Percentiles rank a stretch among this genome's conserved stretches.
These are phyloP conservation scores for Tricholoma matsutake DNA, from an alignment of 768 basidiomycete genomes.

Conservation along the genomic window DNA sequence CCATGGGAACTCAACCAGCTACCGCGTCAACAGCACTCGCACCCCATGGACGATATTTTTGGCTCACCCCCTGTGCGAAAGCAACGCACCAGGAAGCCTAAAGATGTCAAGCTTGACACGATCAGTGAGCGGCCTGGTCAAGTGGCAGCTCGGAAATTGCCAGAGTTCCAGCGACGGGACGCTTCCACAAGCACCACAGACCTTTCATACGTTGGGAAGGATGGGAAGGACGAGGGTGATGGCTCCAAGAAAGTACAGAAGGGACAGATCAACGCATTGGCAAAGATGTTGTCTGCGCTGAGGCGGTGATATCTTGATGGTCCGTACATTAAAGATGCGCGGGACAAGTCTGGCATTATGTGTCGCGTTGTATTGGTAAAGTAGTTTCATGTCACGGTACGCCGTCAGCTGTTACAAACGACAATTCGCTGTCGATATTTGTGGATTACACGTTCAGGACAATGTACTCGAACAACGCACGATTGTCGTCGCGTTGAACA, in stretches of 20 bases:
- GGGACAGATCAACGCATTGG: conserved; percentile 85
- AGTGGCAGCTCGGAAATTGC: conserved; percentile 36
- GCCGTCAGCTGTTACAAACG: conserved; percentile 22
- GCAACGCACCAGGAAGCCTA: conserved; percentile 62
- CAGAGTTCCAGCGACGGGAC: conserved; percentile 51
- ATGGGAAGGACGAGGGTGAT: conserved; percentile 45
- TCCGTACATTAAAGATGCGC: conserved; percentile 19
- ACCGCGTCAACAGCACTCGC: conserved; percentile 61
- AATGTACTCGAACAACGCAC: conserved; percentile 10
- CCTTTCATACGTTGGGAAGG: conserved; percentile 41
- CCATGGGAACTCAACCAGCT: conserved; percentile 73
- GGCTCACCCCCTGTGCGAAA: conserved; percentile 61
- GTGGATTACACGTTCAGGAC: conserved; percentile 18
- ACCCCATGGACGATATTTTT: conserved; percentile 62
- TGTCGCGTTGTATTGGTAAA: conserved; percentile 52
- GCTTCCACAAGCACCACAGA: conserved; percentile 77
- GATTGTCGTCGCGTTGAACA: conserved; percentile 13
- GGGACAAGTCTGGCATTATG: conserved; percentile 35
- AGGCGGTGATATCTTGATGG: conserved; percentile 43
- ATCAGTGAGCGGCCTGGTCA: conserved; percentile 64
- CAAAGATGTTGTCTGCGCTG: conserved; percentile 87
- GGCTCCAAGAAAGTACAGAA: conserved; percentile 78
- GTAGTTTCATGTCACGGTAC: conserved; percentile 45
- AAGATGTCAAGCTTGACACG: conserved; percentile 67
- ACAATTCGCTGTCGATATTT: conserved; percentile 12